Conservation (phyloP, 1,139 yeast species). For the Tardiomyces digboiensis region DNA sequence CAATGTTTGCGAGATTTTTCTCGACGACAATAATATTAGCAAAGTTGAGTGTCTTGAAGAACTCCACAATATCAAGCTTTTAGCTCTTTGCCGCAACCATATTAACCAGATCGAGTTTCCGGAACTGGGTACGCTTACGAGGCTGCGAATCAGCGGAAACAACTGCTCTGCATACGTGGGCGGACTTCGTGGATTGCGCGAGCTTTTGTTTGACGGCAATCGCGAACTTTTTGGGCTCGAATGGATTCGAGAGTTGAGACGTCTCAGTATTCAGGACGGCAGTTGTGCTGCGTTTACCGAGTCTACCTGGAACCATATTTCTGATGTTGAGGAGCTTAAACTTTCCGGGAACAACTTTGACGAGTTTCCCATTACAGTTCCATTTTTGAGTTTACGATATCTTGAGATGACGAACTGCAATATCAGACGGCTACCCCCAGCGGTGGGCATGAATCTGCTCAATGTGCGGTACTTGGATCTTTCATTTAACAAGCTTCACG, state of each 20-base stretch:
- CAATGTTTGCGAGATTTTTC: constrained; percentile 14
- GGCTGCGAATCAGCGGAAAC: constrained; percentile 11
- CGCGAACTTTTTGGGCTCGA: constrained; percentile 2
- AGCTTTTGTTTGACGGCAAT: constrained; percentile 4
- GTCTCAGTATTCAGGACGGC: constrained; percentile 4
- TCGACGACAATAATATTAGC: constrained; percentile 18
- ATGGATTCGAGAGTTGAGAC: not conserved
- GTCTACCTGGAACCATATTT: constrained; percentile 8
- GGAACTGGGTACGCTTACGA: constrained; percentile 8
- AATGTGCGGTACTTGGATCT: constrained; percentile 26
- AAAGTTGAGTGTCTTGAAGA: constrained; percentile 4
- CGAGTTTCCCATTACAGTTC: constrained; percentile 13
- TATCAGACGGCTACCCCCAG: constrained; percentile 18
- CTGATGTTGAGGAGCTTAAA: constrained; percentile 18
- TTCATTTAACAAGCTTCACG: constrained; percentile 22
- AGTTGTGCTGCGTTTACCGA: not conserved
- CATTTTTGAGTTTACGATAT: constrained; percentile 23
- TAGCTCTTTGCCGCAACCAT: constrained; percentile 2
- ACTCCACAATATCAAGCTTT: constrained; percentile 5
- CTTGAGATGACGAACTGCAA: constrained; percentile 24
- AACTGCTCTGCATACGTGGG: constrained; percentile 4
- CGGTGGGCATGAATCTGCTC: constrained; percentile 16
- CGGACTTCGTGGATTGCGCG: constrained; percentile 7
- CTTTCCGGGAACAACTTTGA: constrained; percentile 18
- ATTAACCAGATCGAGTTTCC: constrained; percentile 9